Percentiles rank a stretch among this genome's conserved stretches.
Evolutionary conservation across 2,329 filamentous ascomycete genomes (phyloP).

Genomic region (Aspergillus persii): DNA sequence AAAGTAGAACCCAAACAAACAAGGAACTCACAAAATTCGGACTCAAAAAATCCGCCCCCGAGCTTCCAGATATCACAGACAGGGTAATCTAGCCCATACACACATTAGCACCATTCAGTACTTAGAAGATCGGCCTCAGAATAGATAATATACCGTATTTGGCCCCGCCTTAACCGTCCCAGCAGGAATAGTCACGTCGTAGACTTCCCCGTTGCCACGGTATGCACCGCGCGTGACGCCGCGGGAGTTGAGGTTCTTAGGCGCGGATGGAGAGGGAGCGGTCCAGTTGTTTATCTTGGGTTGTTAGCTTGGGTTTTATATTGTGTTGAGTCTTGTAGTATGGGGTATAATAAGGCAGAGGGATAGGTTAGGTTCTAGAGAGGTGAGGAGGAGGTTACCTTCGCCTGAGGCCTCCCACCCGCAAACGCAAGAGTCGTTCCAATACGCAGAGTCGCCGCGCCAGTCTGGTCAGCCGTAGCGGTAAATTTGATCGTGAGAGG

Average conservation of each 20-base stretch:
- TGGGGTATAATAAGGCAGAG: no score
- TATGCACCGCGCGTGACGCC: constrained; percentile 67
- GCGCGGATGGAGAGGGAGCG: constrained; percentile 51
- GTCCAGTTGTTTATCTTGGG: constrained; percentile 54
- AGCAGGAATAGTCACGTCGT: constrained; percentile 59
- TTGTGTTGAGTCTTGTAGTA: no score
- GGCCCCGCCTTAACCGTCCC: constrained; percentile 58
- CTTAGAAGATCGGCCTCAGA: neutral
- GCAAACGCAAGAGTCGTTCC: constrained; percentile 64
- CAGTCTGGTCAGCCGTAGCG: constrained; percentile 50
- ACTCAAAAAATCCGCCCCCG: constrained; percentile 54
- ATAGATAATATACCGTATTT: constrained; percentile 49
- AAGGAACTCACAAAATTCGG: constrained; percentile 50
- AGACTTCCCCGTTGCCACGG: constrained; percentile 62
- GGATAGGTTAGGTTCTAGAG: no score
- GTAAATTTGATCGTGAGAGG: constrained; percentile 62
- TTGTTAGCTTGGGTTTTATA: constrained; percentile 2
- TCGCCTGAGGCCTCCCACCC: constrained; percentile 56
- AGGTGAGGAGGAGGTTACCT: constrained; percentile 11
- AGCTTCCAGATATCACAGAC: constrained; percentile 57
- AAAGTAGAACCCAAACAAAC: neutral
- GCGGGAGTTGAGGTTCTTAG: constrained; percentile 62
- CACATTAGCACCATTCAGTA: neutral
- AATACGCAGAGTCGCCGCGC: constrained; percentile 59
- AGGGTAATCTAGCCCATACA: constrained; percentile 49